Conservation (phyloP, 2,329 filamentous ascomycete species). For the Alternaria burnsii region DNA sequence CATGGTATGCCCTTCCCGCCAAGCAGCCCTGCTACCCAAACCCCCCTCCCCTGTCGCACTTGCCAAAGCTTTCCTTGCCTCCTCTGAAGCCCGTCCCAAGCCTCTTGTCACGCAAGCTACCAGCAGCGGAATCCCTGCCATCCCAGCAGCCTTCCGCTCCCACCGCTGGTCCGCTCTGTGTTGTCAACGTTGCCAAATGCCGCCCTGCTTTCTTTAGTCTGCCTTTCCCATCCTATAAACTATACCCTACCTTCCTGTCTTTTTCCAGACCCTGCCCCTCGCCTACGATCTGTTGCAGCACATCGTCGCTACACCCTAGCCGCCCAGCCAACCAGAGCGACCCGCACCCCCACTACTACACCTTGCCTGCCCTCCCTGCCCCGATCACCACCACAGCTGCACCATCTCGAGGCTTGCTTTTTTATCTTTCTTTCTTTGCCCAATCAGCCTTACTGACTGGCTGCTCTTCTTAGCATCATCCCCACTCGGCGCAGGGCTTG, state of each 20-base stretch:
- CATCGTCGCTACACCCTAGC: slow-evolving; percentile 31
- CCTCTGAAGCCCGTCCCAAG: slow-evolving; percentile 34
- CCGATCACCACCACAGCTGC: slow-evolving; percentile 5
- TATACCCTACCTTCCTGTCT: slow-evolving; percentile 43
- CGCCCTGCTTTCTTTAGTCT: slow-evolving; percentile 39
- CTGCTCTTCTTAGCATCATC: slow-evolving; percentile 69
- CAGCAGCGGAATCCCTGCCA: slow-evolving; percentile 47
- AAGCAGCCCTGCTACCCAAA: slow-evolving; percentile 47
- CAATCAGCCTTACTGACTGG: slow-evolving; percentile 42
- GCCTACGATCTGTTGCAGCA: slow-evolving; percentile 40
- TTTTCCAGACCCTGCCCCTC: slow-evolving; percentile 48
- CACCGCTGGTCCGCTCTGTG: slow-evolving; percentile 44
- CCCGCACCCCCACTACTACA: slow-evolving; percentile 29
- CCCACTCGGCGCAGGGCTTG: slow-evolving; percentile 78
- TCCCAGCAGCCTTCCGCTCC: slow-evolving; percentile 35
- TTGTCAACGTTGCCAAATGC: slow-evolving; percentile 39
- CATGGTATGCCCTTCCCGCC: slow-evolving; percentile 55
- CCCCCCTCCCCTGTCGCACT: slow-evolving; percentile 42
- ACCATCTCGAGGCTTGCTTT: slow-evolving; percentile 15
- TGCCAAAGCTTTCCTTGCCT: slow-evolving; percentile 33
- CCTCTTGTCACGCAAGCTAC: slow-evolving; percentile 38
- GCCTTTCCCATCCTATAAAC: slow-evolving; percentile 47
- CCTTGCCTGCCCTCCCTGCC: slow-evolving; percentile 27
- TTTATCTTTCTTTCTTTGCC: slow-evolving; percentile 27
- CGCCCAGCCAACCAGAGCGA: slow-evolving; percentile 33